Conservation (phyloP, 2,329 filamentous ascomycete genomes). For the Neonectria hederae region DNA sequence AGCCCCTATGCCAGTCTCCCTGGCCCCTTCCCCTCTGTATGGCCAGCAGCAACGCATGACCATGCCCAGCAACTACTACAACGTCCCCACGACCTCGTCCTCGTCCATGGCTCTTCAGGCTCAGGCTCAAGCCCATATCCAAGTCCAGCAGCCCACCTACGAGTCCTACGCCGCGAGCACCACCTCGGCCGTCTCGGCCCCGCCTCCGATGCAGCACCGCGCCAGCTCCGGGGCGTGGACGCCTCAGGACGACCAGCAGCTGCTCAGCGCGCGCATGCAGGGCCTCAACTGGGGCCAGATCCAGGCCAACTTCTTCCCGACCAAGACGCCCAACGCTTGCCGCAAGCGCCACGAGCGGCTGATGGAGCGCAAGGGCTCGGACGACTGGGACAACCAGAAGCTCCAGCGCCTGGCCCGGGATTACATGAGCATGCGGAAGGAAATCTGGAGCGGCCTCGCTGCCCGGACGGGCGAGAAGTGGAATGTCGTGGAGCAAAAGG, state of each 20-base stretch:
- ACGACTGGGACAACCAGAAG: conserved; percentile 82
- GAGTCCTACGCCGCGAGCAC: conserved; percentile 51
- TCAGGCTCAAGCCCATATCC: conserved; percentile 48
- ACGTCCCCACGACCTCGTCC: conserved; percentile 47
- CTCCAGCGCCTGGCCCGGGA: conserved; percentile 78
- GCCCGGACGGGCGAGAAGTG: conserved; percentile 83
- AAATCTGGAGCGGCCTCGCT: conserved; percentile 83
- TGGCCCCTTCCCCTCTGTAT: conserved; percentile 55
- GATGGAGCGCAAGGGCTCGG: conserved; percentile 77
- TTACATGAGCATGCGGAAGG: conserved; percentile 81
- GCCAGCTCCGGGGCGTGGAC: conserved; percentile 76
- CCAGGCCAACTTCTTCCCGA: conserved; percentile 77
- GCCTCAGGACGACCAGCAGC: conserved; percentile 75
- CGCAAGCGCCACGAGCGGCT: conserved; percentile 88
- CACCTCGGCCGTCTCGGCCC: conserved; percentile 45
- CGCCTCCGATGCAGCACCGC: conserved; percentile 60
- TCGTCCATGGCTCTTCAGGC: conserved; percentile 44
- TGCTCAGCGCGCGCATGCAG: conserved; percentile 75
- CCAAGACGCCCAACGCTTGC: conserved; percentile 84
- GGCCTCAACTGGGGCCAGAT: conserved; percentile 88
- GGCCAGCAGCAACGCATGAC: conserved; percentile 51
- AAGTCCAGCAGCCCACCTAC: conserved; percentile 45
- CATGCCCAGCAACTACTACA: conserved; percentile 53
- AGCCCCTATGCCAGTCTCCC: conserved; percentile 49
- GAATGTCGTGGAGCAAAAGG: conserved; percentile 74